phyloP scores from a whole-genome alignment of 176 grass and related monocot species.

The Eragrostis nindensis region DNA sequence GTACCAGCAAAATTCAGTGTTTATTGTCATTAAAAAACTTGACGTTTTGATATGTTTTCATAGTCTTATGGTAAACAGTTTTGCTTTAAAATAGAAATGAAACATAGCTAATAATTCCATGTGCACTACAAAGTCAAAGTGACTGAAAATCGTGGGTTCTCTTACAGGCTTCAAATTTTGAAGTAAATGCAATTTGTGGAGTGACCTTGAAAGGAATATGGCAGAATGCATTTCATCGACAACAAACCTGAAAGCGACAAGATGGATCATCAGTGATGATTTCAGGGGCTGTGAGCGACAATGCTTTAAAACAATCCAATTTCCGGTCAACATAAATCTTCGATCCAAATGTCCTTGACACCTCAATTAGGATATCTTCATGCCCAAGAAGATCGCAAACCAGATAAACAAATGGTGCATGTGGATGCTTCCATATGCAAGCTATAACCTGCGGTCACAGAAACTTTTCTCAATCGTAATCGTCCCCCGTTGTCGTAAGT shows the following conservation, averaged over 20 bases:
- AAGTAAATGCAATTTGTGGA: not conserved
- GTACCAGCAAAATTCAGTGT: not conserved
- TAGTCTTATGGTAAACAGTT: not conserved
- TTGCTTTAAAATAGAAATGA: slow-evolving; percentile 6
- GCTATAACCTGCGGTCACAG: slow-evolving; percentile 72
- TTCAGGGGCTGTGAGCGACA: slow-evolving; percentile 59
- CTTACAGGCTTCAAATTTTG: not conserved
- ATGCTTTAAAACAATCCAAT: slow-evolving; percentile 59
- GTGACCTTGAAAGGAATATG: not conserved
- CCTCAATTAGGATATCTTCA: slow-evolving; percentile 68
- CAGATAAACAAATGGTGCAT: slow-evolving; percentile 60
- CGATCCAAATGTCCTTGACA: slow-evolving; percentile 72
- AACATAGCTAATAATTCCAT: not conserved
- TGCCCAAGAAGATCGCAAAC: slow-evolving; percentile 57
- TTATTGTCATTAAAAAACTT: not conserved
- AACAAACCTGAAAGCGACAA: slow-evolving; percentile 77
- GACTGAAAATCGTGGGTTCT: not conserved
- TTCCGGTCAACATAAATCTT: slow-evolving; percentile 70
- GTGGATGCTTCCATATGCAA: slow-evolving; percentile 95
- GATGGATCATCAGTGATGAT: slow-evolving; percentile 72
- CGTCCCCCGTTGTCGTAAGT: not conserved
- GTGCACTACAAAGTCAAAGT: slow-evolving; percentile 5
- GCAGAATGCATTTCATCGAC: not conserved
- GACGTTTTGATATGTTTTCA: not conserved
- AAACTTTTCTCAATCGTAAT: slow-evolving; percentile 39